phyloP scores from a whole-genome alignment of 352 stramenopile genomes.

The Phytophthora lateralis region DNA sequence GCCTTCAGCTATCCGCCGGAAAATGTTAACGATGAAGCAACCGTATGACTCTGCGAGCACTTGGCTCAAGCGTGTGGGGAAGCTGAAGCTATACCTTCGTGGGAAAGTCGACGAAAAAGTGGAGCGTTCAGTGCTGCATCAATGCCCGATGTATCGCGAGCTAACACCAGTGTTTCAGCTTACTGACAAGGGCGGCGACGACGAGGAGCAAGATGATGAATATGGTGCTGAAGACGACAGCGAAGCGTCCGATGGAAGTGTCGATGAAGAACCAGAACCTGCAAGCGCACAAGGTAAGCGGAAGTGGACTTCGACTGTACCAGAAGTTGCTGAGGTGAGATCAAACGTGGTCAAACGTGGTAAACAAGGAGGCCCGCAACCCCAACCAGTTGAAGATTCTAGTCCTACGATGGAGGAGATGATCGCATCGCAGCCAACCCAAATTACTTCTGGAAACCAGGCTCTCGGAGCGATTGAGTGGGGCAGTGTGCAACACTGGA shows the following conservation, averaged over 20 bases:
- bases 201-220: background rate
- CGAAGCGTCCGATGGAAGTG: background rate
- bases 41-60: slow-evolving; percentile 3
- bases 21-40: slow-evolving; percentile 3
- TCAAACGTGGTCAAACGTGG: background rate
- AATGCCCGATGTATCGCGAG: slow-evolving; percentile 14
- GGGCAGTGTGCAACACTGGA: slow-evolving; percentile 12
- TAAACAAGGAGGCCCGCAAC: slow-evolving; percentile 1
- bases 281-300: background rate
- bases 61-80: slow-evolving; percentile 8
- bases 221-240: background rate
- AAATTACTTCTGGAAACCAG: background rate
- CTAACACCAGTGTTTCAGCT: slow-evolving; percentile 8
- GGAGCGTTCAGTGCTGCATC: background rate
- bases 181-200: background rate
- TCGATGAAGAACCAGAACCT: background rate
- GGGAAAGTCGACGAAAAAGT: background rate
- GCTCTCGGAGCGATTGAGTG: slow-evolving; percentile 2
- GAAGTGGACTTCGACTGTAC: background rate
- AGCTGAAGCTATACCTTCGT: background rate
- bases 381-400: background rate
- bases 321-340: background rate
- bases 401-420: background rate
- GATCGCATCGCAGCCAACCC: background rate
- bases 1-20: background rate